Evolutionary conservation across 73 alveolate species (phyloP).

Genomic region (Paramecium octaurelia): DNA sequence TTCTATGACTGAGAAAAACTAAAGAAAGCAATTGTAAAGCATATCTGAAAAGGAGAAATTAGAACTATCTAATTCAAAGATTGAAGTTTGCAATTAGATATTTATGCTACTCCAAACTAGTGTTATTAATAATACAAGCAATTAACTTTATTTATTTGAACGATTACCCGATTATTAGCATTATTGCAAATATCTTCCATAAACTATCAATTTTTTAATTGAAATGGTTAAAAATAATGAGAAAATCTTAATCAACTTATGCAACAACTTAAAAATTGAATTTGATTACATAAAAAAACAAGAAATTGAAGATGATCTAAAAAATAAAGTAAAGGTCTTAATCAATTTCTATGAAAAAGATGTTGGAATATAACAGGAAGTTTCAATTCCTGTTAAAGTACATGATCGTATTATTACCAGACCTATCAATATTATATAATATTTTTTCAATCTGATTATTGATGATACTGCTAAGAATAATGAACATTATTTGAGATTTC

Average conservation of each 20-base stretch:
- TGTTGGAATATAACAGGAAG: background rate
- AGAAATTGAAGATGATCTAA: conserved; percentile 37
- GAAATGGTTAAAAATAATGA: conserved; percentile 47
- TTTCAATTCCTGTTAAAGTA: background rate
- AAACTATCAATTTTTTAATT: background rate
- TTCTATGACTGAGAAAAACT: background rate
- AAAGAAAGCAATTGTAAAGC: background rate
- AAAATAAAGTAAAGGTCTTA: conserved; percentile 42
- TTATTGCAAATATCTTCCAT: conserved; percentile 1
- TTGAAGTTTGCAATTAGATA: background rate
- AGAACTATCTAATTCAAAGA: background rate
- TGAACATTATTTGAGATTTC: conserved; percentile 40
- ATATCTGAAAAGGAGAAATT: background rate
- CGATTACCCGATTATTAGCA: background rate
- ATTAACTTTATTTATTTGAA: background rate
- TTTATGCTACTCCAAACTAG: background rate
- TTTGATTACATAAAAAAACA: conserved; percentile 22
- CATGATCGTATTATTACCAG: conserved; percentile 50
- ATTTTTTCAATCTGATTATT: conserved; percentile 40
- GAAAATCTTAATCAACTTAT: background rate
- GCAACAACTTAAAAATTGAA: conserved; percentile 28
- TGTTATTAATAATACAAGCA: background rate
- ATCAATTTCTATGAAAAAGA: conserved; percentile 58
- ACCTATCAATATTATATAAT: conserved; percentile 44
- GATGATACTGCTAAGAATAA: conserved; percentile 50